Base-by-base conservation (phyloP, 805 yeast species). In the Ogataea naganishii region DNA sequence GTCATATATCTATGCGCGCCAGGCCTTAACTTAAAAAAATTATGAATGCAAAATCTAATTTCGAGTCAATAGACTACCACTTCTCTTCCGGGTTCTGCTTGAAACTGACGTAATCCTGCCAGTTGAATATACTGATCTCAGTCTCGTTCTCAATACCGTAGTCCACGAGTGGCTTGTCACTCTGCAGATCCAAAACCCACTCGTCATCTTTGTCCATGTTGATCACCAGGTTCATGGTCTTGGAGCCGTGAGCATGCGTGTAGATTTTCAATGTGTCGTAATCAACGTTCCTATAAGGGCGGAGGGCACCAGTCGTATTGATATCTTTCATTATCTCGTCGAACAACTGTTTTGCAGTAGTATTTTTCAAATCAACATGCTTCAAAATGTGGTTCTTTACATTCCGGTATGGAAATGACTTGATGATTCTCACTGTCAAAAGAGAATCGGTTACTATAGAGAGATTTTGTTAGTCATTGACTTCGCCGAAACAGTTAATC, bases 231-330 rank as follows among this genome's bases (percentile, higher is more conserved):
- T 92, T 86, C 74, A 86, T 80, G 2, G 96, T 83, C 58, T 92
- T 92, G 18, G 95, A 72, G 9, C 94, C 92, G 53, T 89, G 97
- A 0, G 98, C 97, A 49, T 85, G 86, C 18, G 95, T 81, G 58
- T 92, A 92, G 6, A 92, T 68, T 54, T 92, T 92, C 33, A 89
- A 52, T 0, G 88, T 64, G 48, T 89, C 82, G 39, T 75, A 81
- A 0, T 57, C 62, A 7, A 83, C 82, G 36, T 68, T 81, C 47
- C 96, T 67, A 54, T 75, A 88, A 2, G 97, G 95, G 46, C 96
- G 67, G 35, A 77, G 71, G 0, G 72, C 75, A 6, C 92, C 85
- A 4, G 79, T 69, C 1, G 49, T 49, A n/a, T 58, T 53, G 28
- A 72, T 66, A 8, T 55, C 51, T 4, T 65, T 41, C 24, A 60